These are phyloP conservation scores for Tetragonia tetragonoides DNA, from an alignment of 148 eudicot species.

Conservation along the genomic window DNA sequence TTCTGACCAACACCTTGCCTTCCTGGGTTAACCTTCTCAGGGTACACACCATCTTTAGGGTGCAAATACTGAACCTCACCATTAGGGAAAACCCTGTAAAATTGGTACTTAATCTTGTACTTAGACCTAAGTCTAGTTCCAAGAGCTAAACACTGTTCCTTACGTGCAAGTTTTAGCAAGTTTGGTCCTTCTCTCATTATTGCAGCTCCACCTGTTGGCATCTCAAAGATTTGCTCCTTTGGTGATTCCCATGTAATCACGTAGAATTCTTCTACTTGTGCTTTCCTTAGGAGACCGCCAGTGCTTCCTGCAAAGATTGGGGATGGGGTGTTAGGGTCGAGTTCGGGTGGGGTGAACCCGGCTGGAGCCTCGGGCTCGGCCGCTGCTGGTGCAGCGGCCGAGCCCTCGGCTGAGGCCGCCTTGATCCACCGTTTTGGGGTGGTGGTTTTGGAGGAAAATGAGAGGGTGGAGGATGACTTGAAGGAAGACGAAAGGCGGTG, in stretches of 20 bases:
- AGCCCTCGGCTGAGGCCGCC: conserved; percentile 36
- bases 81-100: conserved; percentile 94
- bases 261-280: conserved; percentile 94
- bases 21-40: conserved; percentile 95
- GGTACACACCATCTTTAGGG: conserved; percentile 97
- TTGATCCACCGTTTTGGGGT: conserved; percentile 26
- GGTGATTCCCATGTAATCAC: conserved; percentile 95
- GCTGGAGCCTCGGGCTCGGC: conserved; percentile 26
- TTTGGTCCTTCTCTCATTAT: conserved; percentile 95
- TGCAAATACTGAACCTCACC: conserved; percentile 98
- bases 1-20: conserved; percentile 83
- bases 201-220: conserved; percentile 98
- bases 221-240: conserved; percentile 86
- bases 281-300: conserved; percentile 79
- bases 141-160: conserved; percentile 90
- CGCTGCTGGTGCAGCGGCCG: neutral
- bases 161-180: conserved; percentile 78
- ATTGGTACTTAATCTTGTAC: conserved; percentile 91
- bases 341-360: conserved; percentile 90
- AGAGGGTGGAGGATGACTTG: conserved; percentile 25
- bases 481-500: conserved; percentile 29
- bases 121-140: conserved; percentile 88
- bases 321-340: conserved; percentile 89
- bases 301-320: conserved; percentile 97
- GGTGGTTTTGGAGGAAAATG: neutral